Base-by-base conservation (phyloP, 2,329 filamentous ascomycete species). In the Trichophyton equinum region DNA sequence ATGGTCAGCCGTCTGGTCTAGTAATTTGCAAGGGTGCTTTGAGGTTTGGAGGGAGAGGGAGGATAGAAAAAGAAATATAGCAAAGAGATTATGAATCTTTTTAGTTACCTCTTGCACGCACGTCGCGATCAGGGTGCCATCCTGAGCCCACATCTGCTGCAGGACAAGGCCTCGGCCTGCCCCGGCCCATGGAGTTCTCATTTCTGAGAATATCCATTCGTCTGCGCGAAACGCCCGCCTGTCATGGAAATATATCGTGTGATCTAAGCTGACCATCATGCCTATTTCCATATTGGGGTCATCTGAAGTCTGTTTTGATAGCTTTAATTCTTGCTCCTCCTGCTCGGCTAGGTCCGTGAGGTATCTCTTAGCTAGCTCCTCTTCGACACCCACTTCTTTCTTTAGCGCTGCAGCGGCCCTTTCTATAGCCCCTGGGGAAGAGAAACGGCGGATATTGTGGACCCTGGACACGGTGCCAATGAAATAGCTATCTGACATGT, bases 401-500 rank as follows among this genome's bases (percentile, higher is more conserved):
- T 74, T 73, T 44, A 78, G 69, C 8, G 68, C 68, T 5, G 72
- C 70, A 25, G 78, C 62, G 0, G 72, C 68, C 64, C 70, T 67
- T 66, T 77, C 67, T 25, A 78, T 70, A 58, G 75, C 74, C 3
- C 66, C 74, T 1, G 79, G 78, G 11, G 77, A 81, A 0, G 81
- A 83, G 71, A 88, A 89, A 13, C 88, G 81, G 82, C 88, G 91
- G 40, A 96, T 80, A 61, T 84, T 81, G 73, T 96, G 91, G 60
- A 91, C 85, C 20, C 89, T 84, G 30, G 86, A 80, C 6, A 96
- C 84, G 1, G 91, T 96, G 44, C 89, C 91, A 72, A 97, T 91
- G 75, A 99, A 97, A 76, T 89, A 94, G 70, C 83, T 88, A 75
- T 97, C 92, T 27, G 86, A 89, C 78, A 97, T 88, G 77, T 97